A percentile compares a stretch with the other conserved stretches of the same genome.
Evolutionary conservation across 2,329 filamentous ascomycete genomes (phyloP).

Genomic region (Paraphoma chrysanthemicola): DNA sequence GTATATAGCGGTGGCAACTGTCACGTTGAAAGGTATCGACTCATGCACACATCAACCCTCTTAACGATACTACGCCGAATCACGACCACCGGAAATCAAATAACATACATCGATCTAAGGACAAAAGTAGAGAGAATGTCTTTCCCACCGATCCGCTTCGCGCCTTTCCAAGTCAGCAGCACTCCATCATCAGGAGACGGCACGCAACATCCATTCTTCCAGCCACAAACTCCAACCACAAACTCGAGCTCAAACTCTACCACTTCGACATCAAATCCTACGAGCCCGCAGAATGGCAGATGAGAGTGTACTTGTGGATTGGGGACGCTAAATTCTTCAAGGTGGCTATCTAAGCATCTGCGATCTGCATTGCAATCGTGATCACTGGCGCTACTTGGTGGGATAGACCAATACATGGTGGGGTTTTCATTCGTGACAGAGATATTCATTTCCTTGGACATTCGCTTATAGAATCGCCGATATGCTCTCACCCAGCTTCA

Average conservation of each 20-base stretch:
- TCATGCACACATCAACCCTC: background rate
- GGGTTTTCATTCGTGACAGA: too few relatives aligned
- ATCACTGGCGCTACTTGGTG: too few relatives aligned
- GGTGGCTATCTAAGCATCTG: background rate
- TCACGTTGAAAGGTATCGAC: background rate
- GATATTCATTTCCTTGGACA: too few relatives aligned
- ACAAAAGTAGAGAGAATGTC: conserved; percentile 9
- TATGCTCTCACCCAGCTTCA: too few relatives aligned
- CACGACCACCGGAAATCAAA: background rate
- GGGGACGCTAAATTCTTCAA: too few relatives aligned
- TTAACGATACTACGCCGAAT: too few relatives aligned
- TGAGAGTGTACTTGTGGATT: background rate
- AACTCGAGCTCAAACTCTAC: background rate
- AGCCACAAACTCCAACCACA: conserved; percentile 20
- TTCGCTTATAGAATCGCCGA: too few relatives aligned
- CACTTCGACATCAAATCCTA: background rate
- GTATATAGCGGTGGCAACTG: background rate
- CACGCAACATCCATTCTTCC: conserved; percentile 25
- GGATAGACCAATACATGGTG: too few relatives aligned
- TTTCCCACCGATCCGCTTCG: conserved; percentile 38
- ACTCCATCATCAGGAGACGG: conserved; percentile 22
- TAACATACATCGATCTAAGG: background rate
- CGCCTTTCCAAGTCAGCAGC: conserved; percentile 36
- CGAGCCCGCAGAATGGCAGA: background rate
- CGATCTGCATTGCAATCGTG: too few relatives aligned